Evolutionary conservation across 306 rosid species (phyloP), one percentile per base, ranked within the genome.

Genomic region (peach (Prunus persica)): DNA sequence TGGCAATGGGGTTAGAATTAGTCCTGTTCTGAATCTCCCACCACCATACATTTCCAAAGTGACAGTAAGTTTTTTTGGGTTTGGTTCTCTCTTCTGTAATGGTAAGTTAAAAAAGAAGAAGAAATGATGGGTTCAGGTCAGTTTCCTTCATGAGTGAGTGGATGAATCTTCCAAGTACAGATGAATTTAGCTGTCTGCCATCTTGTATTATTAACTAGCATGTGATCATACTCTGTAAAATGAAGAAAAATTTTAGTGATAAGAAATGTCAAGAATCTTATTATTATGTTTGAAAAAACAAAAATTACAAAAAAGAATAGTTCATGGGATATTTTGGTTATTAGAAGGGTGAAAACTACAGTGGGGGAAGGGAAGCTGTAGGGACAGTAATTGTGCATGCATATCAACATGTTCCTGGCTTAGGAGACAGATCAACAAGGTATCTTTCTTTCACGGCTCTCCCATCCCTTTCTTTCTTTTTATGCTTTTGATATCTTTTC

Each of bases 1-100:
- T 24, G 88, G 84, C 19, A 86, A 86, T 72, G 99, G 93, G 67
- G 87, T 91, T 76, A 85, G 97, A 47, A 91, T 87, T 9, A 91
- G 88, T 82, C 99, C 98, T 46, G 90, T 96, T 71, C 76, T 96
- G 78, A 96, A 96, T 85, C 90, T 96, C 20, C 90, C 99, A 11
- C 98, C 90, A 24, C 85, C 90, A 1, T 96, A 90, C 86, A 89
- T 95, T 77, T 87, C 97, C 6, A 96, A 84, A 91, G 96, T 86
- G 46, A 87, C 96, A 15, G 90, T 85, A 43, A 91, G 86, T 78
- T 92, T 96, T 67, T 92, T 92, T 32, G 93, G 99, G 51, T 73
- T 92, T 50, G 89, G 93, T 54, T 91, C 98, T 67, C 76, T 91
- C 18, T 92, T 92, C 74, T 96, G 99, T 69, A 89, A 86, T 76